Evolutionary conservation across 352 stramenopile genomes (phyloP).

Genomic region (Elongisporangium prolatum): DNA sequence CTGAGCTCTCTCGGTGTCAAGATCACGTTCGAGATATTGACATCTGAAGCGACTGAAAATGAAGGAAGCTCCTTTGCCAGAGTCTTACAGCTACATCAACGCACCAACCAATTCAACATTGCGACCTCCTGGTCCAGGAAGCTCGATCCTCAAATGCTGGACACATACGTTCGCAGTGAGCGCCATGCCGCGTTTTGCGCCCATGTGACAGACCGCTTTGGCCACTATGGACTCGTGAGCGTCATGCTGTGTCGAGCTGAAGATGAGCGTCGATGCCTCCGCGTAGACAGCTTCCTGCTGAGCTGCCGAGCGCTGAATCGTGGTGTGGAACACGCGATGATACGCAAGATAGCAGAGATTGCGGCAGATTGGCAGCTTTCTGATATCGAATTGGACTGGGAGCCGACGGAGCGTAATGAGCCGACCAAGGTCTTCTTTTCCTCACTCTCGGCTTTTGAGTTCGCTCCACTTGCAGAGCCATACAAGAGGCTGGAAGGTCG

Average conservation of each 20-base stretch:
- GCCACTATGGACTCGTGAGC: slow-evolving; percentile 70
- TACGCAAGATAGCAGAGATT: slow-evolving; percentile 43
- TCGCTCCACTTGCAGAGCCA: background rate
- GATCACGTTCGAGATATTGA: slow-evolving; percentile 58
- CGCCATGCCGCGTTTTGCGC: slow-evolving; percentile 34
- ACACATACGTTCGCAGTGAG: slow-evolving; percentile 15
- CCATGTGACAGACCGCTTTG: slow-evolving; percentile 67
- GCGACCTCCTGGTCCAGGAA: slow-evolving; percentile 45
- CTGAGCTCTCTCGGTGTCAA: slow-evolving; percentile 62
- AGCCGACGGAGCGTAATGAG: slow-evolving; percentile 64
- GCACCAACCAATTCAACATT: slow-evolving; percentile 73
- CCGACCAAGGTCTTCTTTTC: slow-evolving; percentile 53
- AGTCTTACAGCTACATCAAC: slow-evolving; percentile 59
- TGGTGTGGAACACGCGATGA: slow-evolving; percentile 65
- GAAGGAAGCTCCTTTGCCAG: slow-evolving; percentile 18
- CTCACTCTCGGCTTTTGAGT: slow-evolving; percentile 12
- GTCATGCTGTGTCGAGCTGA: slow-evolving; percentile 28
- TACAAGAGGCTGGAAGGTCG: background rate
- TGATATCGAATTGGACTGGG: slow-evolving; percentile 19
- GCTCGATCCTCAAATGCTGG: slow-evolving; percentile 23
- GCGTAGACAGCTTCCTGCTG: slow-evolving; percentile 58
- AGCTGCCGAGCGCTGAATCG: slow-evolving; percentile 71
- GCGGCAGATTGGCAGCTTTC: background rate
- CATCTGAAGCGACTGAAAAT: background rate
- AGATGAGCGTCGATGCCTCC: slow-evolving; percentile 4